phyloP scores from a whole-genome alignment of 805 yeast genomes.

The Zygotorulaspora chibaensis region DNA sequence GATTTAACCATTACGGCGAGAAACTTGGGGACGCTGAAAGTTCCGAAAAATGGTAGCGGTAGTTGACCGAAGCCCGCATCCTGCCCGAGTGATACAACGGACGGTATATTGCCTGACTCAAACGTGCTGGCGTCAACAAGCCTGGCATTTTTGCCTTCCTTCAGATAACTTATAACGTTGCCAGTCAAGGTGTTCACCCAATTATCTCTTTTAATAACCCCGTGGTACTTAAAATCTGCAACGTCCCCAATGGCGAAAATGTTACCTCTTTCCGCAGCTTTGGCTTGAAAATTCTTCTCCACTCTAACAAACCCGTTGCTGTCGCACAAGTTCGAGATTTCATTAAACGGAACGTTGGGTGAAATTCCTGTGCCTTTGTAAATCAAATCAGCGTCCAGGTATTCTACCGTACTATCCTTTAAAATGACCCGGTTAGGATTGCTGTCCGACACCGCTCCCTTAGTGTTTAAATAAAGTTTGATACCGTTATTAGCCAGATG shows the following conservation, averaged over 20 bases:
- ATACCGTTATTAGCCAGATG: slow-evolving; percentile 14
- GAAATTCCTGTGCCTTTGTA: slow-evolving; percentile 17
- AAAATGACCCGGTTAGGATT: slow-evolving; percentile 6
- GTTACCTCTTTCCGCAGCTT: slow-evolving; percentile 16
- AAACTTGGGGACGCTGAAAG: slow-evolving; percentile 3
- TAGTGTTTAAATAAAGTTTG: slow-evolving; percentile 13
- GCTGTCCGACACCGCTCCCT: slow-evolving; percentile 8
- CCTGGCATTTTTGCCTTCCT: slow-evolving; percentile 1
- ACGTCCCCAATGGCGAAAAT: slow-evolving; percentile 37
- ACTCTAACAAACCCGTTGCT: slow-evolving; percentile 20
- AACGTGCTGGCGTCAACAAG: background rate
- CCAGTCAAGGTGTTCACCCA: slow-evolving; percentile 6
- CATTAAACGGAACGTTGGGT: slow-evolving; percentile 22
- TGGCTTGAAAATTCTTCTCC: slow-evolving; percentile 22
- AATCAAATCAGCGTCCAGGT: slow-evolving; percentile 20
- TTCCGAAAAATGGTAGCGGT: slow-evolving; percentile 3
- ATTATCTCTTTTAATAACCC: slow-evolving; percentile 14
- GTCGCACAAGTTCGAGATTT: slow-evolving; percentile 10
- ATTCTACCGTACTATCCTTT: slow-evolving; percentile 1
- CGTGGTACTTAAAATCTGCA: slow-evolving; percentile 23
- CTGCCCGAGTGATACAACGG: slow-evolving; percentile 6
- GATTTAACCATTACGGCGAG: slow-evolving; percentile 1
- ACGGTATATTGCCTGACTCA: background rate
- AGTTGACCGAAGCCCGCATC: slow-evolving; percentile 6
- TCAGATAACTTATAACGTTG: slow-evolving; percentile 1